phyloP scores from a whole-genome alignment of 345 rosid species.

The Chamaenerion angustifolium region DNA sequence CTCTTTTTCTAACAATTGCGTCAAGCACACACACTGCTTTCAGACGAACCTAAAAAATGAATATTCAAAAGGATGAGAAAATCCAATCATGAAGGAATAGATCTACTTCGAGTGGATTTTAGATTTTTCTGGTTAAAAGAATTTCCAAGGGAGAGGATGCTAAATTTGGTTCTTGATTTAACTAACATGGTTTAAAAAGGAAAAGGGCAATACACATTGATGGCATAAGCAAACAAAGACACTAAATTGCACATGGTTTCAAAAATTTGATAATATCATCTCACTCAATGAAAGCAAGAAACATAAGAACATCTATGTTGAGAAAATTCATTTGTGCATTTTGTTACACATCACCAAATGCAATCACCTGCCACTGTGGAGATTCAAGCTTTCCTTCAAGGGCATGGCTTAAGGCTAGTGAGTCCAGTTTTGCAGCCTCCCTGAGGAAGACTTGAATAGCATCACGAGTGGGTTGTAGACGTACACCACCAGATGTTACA shows the following conservation, averaged over 20 bases:
- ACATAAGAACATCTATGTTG: too few relatives aligned
- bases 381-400: constrained; percentile 81
- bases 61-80: background rate
- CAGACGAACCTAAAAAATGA: constrained; percentile 61
- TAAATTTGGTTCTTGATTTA: too few relatives aligned
- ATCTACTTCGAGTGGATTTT: background rate
- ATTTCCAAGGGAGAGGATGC: too few relatives aligned
- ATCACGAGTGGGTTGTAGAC: constrained; percentile 94
- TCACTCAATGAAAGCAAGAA: too few relatives aligned
- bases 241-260: too few relatives aligned
- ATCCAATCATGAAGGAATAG: background rate
- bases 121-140: too few relatives aligned
- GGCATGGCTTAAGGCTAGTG: constrained; percentile 58
- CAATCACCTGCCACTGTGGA: constrained; percentile 79
- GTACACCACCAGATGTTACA: constrained; percentile 91
- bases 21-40: constrained; percentile 90
- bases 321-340: too few relatives aligned
- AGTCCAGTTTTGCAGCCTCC: constrained; percentile 83
- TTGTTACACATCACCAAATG: too few relatives aligned
- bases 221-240: too few relatives aligned
- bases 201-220: too few relatives aligned
- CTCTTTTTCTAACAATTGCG: constrained; percentile 70
- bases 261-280: too few relatives aligned
- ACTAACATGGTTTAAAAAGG: too few relatives aligned
- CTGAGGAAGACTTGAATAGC: constrained; percentile 67